phyloP scores from a whole-genome alignment of 78 protist species.

The Dictyostelium brefeldianum region DNA sequence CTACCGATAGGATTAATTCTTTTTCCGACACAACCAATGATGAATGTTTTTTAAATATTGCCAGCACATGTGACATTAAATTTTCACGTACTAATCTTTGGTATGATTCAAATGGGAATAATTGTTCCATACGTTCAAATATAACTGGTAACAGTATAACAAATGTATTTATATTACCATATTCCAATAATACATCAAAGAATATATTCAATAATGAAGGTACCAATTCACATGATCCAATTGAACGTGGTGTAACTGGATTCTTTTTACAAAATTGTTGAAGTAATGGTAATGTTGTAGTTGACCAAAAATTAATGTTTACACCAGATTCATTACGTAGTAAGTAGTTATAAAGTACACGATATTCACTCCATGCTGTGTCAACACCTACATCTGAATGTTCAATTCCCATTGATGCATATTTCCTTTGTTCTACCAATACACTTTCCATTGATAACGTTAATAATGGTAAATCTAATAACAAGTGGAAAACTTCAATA shows the following conservation, averaged over 20 bases:
- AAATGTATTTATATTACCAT: constrained; percentile 11
- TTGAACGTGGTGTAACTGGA: constrained; percentile 56
- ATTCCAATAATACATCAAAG: constrained; percentile 49
- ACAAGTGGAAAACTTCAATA: constrained; percentile 73
- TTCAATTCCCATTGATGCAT: not conserved
- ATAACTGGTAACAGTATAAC: constrained; percentile 20
- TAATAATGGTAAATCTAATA: constrained; percentile 76
- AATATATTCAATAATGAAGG: constrained; percentile 45
- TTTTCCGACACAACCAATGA: constrained; percentile 28
- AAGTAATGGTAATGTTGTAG: constrained; percentile 70
- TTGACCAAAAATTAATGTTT: constrained; percentile 75
- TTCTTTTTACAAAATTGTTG: constrained; percentile 67
- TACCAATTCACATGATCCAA: constrained; percentile 59
- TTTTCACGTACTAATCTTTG: constrained; percentile 31
- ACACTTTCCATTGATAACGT: constrained; percentile 75
- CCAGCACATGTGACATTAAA: constrained; percentile 13
- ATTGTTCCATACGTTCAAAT: constrained; percentile 60
- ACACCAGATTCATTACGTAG: constrained; percentile 82
- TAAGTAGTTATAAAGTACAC: constrained; percentile 78
- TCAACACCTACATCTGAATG: constrained; percentile 26
- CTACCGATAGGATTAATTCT: constrained; percentile 17
- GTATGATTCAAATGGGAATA: constrained; percentile 54
- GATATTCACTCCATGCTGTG: constrained; percentile 65
- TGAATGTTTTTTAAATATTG: constrained; percentile 42
- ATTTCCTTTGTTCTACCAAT: constrained; percentile 52